A percentile compares a stretch with the other conserved stretches of the same genome.
These are phyloP conservation scores for Penicillium parvum DNA, from an alignment of 495 filamentous ascomycete genomes.

Conservation along the genomic window DNA sequence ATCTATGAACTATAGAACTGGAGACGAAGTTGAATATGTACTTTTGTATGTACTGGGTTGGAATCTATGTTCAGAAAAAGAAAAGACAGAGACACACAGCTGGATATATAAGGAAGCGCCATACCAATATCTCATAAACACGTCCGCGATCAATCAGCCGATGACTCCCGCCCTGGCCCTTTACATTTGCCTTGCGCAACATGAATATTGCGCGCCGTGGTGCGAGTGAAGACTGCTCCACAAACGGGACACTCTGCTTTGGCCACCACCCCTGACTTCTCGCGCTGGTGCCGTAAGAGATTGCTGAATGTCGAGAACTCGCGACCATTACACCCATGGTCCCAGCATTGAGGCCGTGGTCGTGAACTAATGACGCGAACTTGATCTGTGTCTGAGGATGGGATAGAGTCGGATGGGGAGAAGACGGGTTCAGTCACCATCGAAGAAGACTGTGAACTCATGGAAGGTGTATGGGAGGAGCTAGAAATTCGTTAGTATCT, in stretches of 20 bases:
- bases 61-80: not conserved
- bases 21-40: not conserved
- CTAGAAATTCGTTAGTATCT: slow-evolving; percentile 1
- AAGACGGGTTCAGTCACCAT: slow-evolving; percentile 29
- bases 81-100: not conserved
- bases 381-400: slow-evolving; percentile 37
- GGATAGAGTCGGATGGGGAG: slow-evolving; percentile 28
- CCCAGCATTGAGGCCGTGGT: slow-evolving; percentile 91
- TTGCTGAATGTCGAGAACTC: slow-evolving; percentile 97
- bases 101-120: not conserved
- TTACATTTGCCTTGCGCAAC: slow-evolving; percentile 89
- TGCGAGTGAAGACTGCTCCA: slow-evolving; percentile 86
- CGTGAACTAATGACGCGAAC: slow-evolving; percentile 69
- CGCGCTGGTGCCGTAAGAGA: slow-evolving; percentile 84
- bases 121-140: not conserved
- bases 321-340: slow-evolving; percentile 90
- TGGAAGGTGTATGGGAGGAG: slow-evolving; percentile 20
- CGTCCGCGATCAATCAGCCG: slow-evolving; percentile 18
- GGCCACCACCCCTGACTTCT: slow-evolving; percentile 82
- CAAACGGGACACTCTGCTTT: slow-evolving; percentile 86
- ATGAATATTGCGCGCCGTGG: slow-evolving; percentile 87
- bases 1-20: too few relatives aligned
- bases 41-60: not conserved
- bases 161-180: slow-evolving; percentile 28
- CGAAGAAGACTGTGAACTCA: slow-evolving; percentile 27